Evolutionary conservation across 2,329 filamentous ascomycete genomes (phyloP).

Genomic region (Xylaria digitata): DNA sequence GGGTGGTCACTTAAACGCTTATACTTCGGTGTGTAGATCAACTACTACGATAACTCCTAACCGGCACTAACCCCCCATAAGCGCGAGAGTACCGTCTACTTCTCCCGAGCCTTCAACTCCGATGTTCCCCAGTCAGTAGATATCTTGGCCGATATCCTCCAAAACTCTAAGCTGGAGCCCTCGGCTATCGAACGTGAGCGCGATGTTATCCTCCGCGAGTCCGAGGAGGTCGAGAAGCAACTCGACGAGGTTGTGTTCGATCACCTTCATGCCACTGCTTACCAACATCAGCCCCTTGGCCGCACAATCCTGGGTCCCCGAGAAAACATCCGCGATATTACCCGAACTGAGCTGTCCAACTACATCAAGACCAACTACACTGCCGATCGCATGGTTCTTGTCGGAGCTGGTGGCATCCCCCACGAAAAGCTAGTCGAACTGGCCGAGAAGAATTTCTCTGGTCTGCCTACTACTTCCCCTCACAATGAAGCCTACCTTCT

Average conservation of each 20-base stretch:
- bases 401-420: conserved; percentile 92
- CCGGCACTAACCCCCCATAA: conserved; percentile 52
- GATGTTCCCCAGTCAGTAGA: conserved; percentile 97
- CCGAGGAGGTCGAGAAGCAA: conserved; percentile 99
- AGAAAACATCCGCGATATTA: conserved; percentile 98
- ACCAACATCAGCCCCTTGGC: conserved; percentile 94
- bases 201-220: conserved; percentile 97
- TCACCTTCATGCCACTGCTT: conserved; percentile 97
- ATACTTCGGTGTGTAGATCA: conserved; percentile 85
- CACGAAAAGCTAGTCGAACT: conserved; percentile 95
- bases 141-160: conserved; percentile 98
- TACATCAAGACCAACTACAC: conserved; percentile 99
- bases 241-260: conserved; percentile 99
- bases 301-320: conserved; percentile 97
- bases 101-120: conserved; percentile 98
- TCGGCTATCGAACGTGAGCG: conserved; percentile 95
- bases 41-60: conserved; percentile 3
- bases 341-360: conserved; percentile 86
- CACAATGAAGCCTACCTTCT: conserved; percentile 79
- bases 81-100: conserved; percentile 99
- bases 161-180: conserved; percentile 98
- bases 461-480: conserved; percentile 79
- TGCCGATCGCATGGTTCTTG: conserved; percentile 98
- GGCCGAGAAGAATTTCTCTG: conserved; percentile 93
- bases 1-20: conserved; percentile 98